These are phyloP conservation scores for Knoxia roxburghii DNA, from an alignment of 257 asterid species.

Conservation along the genomic window DNA sequence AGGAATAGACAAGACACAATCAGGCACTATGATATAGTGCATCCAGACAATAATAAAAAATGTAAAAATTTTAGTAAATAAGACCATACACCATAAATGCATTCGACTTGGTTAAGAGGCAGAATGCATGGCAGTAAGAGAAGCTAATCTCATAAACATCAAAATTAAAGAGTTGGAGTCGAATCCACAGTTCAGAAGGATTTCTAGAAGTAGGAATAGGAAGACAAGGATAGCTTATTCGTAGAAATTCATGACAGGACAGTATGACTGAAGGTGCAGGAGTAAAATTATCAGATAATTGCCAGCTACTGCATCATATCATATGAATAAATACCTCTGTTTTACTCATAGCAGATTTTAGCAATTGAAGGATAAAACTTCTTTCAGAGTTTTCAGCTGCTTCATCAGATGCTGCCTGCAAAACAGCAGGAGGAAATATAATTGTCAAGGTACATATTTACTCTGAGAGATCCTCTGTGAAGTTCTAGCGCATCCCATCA, in stretches of 20 bases:
- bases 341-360: constrained; percentile 42
- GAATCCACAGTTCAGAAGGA: neutral
- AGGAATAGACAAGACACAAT: neutral
- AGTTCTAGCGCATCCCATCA: no score
- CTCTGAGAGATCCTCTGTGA: no score
- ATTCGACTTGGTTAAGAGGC: no score
- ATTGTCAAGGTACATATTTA: neutral
- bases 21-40: neutral
- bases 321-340: constrained; percentile 43
- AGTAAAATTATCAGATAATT: neutral
- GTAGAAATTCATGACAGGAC: neutral
- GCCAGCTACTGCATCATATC: neutral
- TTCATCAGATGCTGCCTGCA: constrained; percentile 84
- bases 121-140: neutral
- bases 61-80: no score
- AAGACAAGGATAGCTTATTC: neutral
- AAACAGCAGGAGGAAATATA: constrained; percentile 5
- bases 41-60: neutral
- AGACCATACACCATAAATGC: no score
- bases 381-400: constrained; percentile 69
- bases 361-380: constrained; percentile 71
- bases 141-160: neutral
- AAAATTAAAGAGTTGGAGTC: neutral
- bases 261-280: neutral
- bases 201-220: neutral